Conservation (phyloP, 768 basidiomycete genomes). For the Rickenella mellea region DNA sequence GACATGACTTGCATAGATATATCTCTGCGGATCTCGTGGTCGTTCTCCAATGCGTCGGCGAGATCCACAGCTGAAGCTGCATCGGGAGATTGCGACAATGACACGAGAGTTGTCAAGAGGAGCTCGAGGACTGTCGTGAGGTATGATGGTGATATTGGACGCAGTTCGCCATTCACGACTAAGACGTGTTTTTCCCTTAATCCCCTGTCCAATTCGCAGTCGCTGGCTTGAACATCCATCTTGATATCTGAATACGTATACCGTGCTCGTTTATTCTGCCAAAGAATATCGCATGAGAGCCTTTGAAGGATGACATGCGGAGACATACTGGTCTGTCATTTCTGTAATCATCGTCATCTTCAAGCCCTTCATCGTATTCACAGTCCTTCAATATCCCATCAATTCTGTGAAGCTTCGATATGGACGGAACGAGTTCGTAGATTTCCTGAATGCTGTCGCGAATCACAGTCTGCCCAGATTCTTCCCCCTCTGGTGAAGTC, state of each 20-base stretch:
- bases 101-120: slow-evolving; percentile 65
- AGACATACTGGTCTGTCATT: slow-evolving; percentile 12
- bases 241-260: slow-evolving; percentile 56
- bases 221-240: slow-evolving; percentile 71
- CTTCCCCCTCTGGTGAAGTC: slow-evolving; percentile 29
- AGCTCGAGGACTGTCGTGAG: slow-evolving; percentile 66
- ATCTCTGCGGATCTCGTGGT: slow-evolving; percentile 57
- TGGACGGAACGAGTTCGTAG: slow-evolving; percentile 68
- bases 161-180: slow-evolving; percentile 57
- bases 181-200: slow-evolving; percentile 66
- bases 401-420: slow-evolving; percentile 70
- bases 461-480: slow-evolving; percentile 41
- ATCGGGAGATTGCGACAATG: slow-evolving; percentile 42
- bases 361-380: slow-evolving; percentile 60
- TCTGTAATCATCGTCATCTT: slow-evolving; percentile 31
- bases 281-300: background rate
- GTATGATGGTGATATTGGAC: slow-evolving; percentile 60
- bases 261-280: slow-evolving; percentile 22
- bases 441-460: slow-evolving; percentile 77
- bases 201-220: slow-evolving; percentile 57
- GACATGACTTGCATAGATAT: slow-evolving; percentile 63
- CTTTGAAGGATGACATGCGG: background rate
- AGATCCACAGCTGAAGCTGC: slow-evolving; percentile 53
- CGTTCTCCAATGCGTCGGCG: slow-evolving; percentile 49
- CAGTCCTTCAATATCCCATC: slow-evolving; percentile 47